Conservation (phyloP, 179 eudicot species). For the Spinacia oleracea region DNA sequence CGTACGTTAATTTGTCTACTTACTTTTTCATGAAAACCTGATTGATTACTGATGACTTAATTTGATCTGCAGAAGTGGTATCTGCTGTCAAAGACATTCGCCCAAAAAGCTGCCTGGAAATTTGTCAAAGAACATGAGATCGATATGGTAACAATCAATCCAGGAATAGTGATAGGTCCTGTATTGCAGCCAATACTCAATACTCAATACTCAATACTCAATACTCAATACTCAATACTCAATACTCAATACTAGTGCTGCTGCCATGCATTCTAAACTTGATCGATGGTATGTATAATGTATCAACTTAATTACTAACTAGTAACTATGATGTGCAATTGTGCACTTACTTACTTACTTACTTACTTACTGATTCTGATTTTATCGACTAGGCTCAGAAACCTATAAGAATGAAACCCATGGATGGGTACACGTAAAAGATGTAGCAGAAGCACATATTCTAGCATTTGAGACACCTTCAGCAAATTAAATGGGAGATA, state of each 20-base stretch:
- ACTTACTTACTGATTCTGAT: too few relatives aligned
- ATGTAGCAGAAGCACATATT: constrained; percentile 45
- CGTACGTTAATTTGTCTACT: constrained; percentile 11
- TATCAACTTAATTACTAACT: too few relatives aligned
- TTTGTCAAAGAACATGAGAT: constrained; percentile 52
- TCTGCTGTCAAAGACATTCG: constrained; percentile 51
- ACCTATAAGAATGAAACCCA: constrained; percentile 25
- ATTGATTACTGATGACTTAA: too few relatives aligned
- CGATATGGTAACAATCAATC: constrained; percentile 55
- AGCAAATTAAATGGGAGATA: constrained; percentile 41
- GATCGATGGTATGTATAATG: constrained; percentile 41
- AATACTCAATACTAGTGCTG: constrained; percentile 37
- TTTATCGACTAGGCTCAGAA: constrained; percentile 39
- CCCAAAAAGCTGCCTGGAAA: constrained; percentile 65
- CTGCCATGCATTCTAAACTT: constrained; percentile 32
- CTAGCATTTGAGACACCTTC: constrained; percentile 39
- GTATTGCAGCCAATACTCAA: constrained; percentile 46
- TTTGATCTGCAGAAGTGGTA: constrained; percentile 44
- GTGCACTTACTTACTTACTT: too few relatives aligned
- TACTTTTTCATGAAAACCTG: too few relatives aligned
- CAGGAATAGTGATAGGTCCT: constrained; percentile 55
- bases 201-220: constrained; percentile 33
- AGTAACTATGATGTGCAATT: too few relatives aligned
- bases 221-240: constrained; percentile 43
- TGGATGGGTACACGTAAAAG: constrained; percentile 42